Evolutionary conservation across 2,329 filamentous ascomycete species (phyloP), one percentile per base, ranked within the genome.

Genomic region (Cercospora sp.): DNA sequence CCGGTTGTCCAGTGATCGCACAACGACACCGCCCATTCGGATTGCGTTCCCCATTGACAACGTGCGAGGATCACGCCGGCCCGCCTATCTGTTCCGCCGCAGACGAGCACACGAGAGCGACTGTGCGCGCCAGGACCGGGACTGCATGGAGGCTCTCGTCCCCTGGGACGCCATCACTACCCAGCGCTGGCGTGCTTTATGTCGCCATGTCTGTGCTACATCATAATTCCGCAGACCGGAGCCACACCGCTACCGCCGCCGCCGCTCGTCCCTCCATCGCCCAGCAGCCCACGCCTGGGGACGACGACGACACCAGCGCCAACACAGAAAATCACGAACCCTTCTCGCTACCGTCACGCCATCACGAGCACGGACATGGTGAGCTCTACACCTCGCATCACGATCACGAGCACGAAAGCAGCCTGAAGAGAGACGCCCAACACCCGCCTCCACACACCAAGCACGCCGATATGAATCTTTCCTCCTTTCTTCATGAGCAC

Each of bases 401-500:
- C 30, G 68, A 77, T 72, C 77, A 79, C 30, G 68, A 71, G 51
- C 65, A 63, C 60, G 65, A 76, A 53, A 72, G 72, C 55, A 74
- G 73, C 53, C 65, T 37, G 72, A 74, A 34, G 77, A 77, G 40
- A 68, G 73, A 58, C 76, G 73, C 71, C 80, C 80, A 69, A 77
- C 62, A 59, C 16, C 9, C 81, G 53, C 80, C 82, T 43, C 78
- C 82, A 24, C 78, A 81, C 57, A 82, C 83, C 32, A 90, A 90
- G 72, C 86, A 93, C 66, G 90, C 91, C 71, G 87, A 89, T 75
- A 88, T 92, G 81, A 92, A 91, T 66, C 89, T 97, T 71, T 91
- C 90, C 40, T 94, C 94, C 1, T 98, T 97, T 78, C 87, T 98
- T 64, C 89, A 91, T 73, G 91, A 93, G 78, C 94, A 98, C 77